Evolutionary conservation across 305 asterid species (phyloP).

Genomic region (Fraxinus albicans): DNA sequence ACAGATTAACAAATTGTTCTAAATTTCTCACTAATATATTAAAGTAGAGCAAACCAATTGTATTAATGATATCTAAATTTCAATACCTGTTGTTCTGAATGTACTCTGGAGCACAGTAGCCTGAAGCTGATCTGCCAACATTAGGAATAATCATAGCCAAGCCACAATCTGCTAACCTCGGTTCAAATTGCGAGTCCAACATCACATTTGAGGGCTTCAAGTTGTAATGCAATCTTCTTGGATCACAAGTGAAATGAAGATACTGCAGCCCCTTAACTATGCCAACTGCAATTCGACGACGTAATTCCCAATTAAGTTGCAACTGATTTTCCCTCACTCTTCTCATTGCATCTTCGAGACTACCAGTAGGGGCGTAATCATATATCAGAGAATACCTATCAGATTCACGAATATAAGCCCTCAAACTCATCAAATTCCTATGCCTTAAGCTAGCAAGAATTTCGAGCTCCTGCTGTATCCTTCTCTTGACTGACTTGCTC

Average conservation of each 20-base stretch:
- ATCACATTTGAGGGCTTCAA: conserved; percentile 88
- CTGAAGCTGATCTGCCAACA: conserved; percentile 46
- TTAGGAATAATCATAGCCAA: conserved; percentile 63
- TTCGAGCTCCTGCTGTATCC: conserved; percentile 59
- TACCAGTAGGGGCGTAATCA: conserved; percentile 67
- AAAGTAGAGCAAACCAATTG: not conserved
- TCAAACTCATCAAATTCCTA: conserved; percentile 87
- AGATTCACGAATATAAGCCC: conserved; percentile 67
- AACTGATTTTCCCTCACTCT: conserved; percentile 62
- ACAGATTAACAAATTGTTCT: not conserved
- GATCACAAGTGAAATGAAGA: conserved; percentile 75
- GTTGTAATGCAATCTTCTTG: conserved; percentile 63
- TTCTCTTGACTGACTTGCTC: conserved; percentile 51
- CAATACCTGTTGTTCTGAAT: conserved; percentile 69
- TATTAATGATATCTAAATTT: not conserved
- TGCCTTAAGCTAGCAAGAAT: conserved; percentile 67
- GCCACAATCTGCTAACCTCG: conserved; percentile 78
- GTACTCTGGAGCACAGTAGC: conserved; percentile 73
- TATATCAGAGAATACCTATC: conserved; percentile 58
- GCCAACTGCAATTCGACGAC: conserved; percentile 81
- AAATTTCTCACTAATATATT: not conserved
- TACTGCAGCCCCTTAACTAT: conserved; percentile 71
- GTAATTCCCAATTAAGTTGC: conserved; percentile 73
- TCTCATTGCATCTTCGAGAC: conserved; percentile 77
- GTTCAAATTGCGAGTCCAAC: conserved; percentile 67